These are phyloP conservation scores for Ophiosphaerella narmari DNA, from an alignment of 2,329 filamentous ascomycete species.

Conservation along the genomic window DNA sequence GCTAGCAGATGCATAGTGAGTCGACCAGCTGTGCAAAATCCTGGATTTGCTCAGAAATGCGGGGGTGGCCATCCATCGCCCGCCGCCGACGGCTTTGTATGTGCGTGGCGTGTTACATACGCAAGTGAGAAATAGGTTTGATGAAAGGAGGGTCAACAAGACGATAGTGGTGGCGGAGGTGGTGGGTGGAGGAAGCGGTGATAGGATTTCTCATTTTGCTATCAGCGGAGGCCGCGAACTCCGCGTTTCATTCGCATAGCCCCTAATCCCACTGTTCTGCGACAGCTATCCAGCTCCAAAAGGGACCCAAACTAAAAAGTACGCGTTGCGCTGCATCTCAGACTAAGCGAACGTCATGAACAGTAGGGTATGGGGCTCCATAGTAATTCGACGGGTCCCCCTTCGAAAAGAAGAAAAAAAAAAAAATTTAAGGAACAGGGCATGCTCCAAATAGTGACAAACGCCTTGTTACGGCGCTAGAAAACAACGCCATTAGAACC, in stretches of 20 bases:
- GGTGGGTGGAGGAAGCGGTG: background rate
- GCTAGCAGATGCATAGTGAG: background rate
- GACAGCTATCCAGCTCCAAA: background rate
- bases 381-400: too few species aligned
- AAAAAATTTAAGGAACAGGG: background rate
- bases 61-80: background rate
- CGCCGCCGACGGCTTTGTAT: too few species aligned
- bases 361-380: background rate
- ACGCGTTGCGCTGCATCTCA: slow-evolving; percentile 2
- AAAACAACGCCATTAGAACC: slow-evolving; percentile 8
- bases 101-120: background rate
- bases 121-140: background rate
- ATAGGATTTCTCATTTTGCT: slow-evolving; percentile 3
- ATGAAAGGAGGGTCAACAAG: slow-evolving; percentile 1
- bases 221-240: slow-evolving; percentile 1
- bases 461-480: background rate
- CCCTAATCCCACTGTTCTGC: background rate
- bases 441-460: slow-evolving; percentile 1
- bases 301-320: background rate
- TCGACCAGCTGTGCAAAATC: background rate
- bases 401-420: background rate
- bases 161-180: slow-evolving; percentile 1
- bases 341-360: slow-evolving; percentile 8
- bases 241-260: slow-evolving; percentile 7
- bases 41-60: background rate